Evolutionary conservation across 768 basidiomycete species (phyloP).

Genomic region (Hypholoma fasciculare): DNA sequence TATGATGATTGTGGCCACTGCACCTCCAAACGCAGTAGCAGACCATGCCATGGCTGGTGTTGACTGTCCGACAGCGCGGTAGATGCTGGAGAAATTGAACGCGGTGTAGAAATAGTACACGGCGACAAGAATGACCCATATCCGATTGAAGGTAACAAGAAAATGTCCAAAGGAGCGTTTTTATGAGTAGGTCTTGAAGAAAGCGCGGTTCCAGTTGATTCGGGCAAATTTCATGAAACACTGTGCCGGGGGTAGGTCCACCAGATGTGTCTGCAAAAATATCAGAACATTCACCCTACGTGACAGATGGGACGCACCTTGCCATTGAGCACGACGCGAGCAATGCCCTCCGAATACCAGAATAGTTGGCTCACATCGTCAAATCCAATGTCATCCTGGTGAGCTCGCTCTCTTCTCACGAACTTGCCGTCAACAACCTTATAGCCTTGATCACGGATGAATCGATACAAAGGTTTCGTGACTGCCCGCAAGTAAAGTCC

Average conservation of each 20-base stretch:
- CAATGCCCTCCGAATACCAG: conserved; percentile 99
- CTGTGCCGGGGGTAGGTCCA: conserved; percentile 88
- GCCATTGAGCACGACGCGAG: conserved; percentile 84
- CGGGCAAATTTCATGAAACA: conserved; percentile 97
- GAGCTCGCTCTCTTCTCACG: conserved; percentile 89
- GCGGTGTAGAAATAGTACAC: conserved; percentile 97
- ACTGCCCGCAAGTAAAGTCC: conserved; percentile 90
- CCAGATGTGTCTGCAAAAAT: conserved; percentile 69
- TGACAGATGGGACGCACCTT: conserved; percentile 54
- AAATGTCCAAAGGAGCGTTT: conserved; percentile 96
- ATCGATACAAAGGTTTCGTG: conserved; percentile 92
- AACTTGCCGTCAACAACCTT: conserved; percentile 96
- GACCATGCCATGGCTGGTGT: conserved; percentile 89
- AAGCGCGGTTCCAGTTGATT: conserved; percentile 94
- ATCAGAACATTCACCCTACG: not conserved
- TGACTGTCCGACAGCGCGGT: conserved; percentile 57
- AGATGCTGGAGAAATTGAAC: conserved; percentile 89
- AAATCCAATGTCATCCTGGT: conserved; percentile 94
- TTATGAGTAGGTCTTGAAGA: conserved; percentile 99
- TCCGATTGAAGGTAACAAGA: conserved; percentile 98
- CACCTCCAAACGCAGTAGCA: conserved; percentile 91
- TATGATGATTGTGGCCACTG: conserved; percentile 96
- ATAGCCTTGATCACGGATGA: conserved; percentile 97
- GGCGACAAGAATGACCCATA: conserved; percentile 97
- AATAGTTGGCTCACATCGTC: conserved; percentile 99